phyloP scores from a whole-genome alignment of 1,139 yeast species.

The Yamadazyma jaroonii region DNA sequence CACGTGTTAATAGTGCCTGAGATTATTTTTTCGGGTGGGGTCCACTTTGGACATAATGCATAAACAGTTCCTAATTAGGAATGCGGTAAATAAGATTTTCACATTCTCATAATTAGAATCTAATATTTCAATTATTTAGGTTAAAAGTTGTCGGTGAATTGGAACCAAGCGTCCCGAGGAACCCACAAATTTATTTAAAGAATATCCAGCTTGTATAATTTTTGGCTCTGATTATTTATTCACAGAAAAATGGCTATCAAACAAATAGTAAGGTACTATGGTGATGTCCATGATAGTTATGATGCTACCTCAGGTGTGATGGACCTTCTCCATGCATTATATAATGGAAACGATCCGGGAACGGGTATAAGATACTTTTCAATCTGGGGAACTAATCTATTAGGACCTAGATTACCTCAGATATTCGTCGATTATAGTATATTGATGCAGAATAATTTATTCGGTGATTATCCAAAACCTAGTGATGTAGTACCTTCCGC shows the following conservation, averaged over 20 bases:
- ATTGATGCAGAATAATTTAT: conserved; percentile 20
- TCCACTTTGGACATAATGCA: too few species aligned
- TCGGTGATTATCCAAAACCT: conserved; percentile 33
- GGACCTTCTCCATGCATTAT: conserved; percentile 8
- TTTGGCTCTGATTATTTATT: too few species aligned
- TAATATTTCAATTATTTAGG: too few species aligned
- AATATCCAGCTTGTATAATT: too few species aligned
- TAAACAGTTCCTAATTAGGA: too few species aligned
- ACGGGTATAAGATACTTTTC: conserved; percentile 12
- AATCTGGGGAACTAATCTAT: conserved; percentile 8
- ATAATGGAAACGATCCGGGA: conserved; percentile 15
- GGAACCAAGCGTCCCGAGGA: too few species aligned
- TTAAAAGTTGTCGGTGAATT: too few species aligned
- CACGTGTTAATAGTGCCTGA: too few species aligned
- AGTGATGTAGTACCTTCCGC: conserved; percentile 30
- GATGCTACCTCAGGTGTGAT: conserved; percentile 9
- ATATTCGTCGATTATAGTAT: conserved; percentile 10
- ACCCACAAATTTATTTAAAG: too few species aligned
- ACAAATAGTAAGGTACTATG: background rate
- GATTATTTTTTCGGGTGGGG: too few species aligned
- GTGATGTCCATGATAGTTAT: conserved; percentile 8
- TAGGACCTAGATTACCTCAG: conserved; percentile 11
- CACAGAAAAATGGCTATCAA: background rate
- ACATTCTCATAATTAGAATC: too few species aligned
- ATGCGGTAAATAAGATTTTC: too few species aligned